Percentiles rank a stretch among this genome's conserved stretches.
Evolutionary conservation across 345 rosid genomes (phyloP).

Genomic region (Eucalyptus leucophloia): DNA sequence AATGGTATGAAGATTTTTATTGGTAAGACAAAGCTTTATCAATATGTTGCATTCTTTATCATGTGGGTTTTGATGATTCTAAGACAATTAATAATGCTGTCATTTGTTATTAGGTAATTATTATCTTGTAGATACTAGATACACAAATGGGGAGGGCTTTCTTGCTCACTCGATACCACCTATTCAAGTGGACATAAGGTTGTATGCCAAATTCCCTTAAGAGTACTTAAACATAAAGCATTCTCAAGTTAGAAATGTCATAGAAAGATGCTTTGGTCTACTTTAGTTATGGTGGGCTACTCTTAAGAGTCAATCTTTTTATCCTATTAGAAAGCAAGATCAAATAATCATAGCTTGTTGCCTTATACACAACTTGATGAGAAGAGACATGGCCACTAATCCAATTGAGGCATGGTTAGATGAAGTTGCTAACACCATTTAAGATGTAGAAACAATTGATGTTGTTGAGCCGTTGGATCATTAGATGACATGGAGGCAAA

Average conservation of each 20-base stretch:
- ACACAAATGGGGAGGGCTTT: neutral
- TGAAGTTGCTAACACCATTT: neutral
- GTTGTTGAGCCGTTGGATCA: neutral
- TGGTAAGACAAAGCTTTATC: neutral
- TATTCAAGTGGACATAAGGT: neutral
- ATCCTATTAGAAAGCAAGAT: neutral
- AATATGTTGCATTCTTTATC: neutral
- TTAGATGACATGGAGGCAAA: neutral
- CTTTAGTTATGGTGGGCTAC: neutral
- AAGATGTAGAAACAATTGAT: neutral
- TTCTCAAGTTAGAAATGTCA: neutral
- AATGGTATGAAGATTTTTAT: too few relatives aligned
- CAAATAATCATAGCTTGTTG: too few relatives aligned
- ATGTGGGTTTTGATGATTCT: neutral
- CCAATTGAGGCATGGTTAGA: neutral
- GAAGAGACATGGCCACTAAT: neutral
- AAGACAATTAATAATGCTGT: neutral
- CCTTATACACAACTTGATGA: neutral
- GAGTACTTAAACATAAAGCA: neutral
- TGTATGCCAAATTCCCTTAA: neutral
- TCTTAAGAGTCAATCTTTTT: neutral
- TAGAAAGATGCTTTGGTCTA: too few relatives aligned
- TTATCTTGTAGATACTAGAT: neutral
- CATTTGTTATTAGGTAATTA: fast-evolving
- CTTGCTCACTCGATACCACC: neutral